Percentiles rank a stretch among this genome's conserved stretches.
Conservation (phyloP, 768 basidiomycete species). For the Tubosaeta sp. region DNA sequence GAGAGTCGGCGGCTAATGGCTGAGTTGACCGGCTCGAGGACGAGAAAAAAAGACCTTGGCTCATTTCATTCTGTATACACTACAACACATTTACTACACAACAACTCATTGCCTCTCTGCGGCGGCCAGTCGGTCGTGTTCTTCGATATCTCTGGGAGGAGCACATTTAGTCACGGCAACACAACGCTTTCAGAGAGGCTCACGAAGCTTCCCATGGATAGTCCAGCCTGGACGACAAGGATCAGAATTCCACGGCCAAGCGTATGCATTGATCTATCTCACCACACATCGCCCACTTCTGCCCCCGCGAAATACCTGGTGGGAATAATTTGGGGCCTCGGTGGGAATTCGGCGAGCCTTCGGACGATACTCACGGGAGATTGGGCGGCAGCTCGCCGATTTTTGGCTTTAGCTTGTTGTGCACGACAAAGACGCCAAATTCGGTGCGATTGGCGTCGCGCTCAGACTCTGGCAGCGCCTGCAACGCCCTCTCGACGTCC, state of each 20-base stretch:
- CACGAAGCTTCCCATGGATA: constrained; percentile 82
- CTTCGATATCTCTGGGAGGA: constrained; percentile 61
- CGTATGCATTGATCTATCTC: constrained; percentile 26
- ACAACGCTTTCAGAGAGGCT: constrained; percentile 24
- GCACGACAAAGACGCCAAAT: constrained; percentile 92
- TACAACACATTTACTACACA: neutral
- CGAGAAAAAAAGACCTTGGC: too few species aligned
- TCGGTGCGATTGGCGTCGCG: constrained; percentile 72
- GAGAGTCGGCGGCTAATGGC: too few species aligned
- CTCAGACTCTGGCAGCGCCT: constrained; percentile 63
- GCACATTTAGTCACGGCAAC: neutral
- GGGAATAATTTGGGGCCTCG: constrained; percentile 1
- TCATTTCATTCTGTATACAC: neutral
- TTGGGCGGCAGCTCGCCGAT: constrained; percentile 65
- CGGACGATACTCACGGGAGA: constrained; percentile 46
- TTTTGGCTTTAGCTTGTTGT: constrained; percentile 91
- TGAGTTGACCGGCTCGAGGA: too few species aligned
- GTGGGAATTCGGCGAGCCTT: neutral
- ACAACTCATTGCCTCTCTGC: constrained; percentile 26
- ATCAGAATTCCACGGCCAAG: constrained; percentile 14
- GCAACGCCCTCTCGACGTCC: constrained; percentile 75
- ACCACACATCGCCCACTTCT: constrained; percentile 73
- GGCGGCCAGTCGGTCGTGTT: constrained; percentile 62
- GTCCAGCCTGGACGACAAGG: constrained; percentile 53
- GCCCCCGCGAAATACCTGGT: constrained; percentile 75